Evolutionary conservation across 371 early-diverging fungal species (phyloP).

Genomic region (Syncephalis fuscata): DNA sequence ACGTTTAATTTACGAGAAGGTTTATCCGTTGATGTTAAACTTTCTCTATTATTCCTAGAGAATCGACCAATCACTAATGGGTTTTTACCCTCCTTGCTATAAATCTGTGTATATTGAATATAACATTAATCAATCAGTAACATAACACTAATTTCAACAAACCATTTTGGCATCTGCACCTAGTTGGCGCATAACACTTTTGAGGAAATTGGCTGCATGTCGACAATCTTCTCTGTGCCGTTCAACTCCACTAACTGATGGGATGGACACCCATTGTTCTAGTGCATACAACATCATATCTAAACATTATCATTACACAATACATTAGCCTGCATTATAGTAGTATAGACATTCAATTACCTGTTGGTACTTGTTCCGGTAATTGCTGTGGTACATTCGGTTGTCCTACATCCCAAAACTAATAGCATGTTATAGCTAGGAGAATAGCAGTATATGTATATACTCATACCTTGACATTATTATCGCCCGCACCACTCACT

Average conservation of each 20-base stretch:
- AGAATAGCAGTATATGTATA: neutral
- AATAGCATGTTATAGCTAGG: neutral
- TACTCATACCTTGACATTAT: constrained; percentile 31
- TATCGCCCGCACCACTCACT: constrained; percentile 51
- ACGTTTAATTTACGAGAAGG: constrained; percentile 23
- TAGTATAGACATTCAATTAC: neutral
- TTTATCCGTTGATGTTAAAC: constrained; percentile 6
- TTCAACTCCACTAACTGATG: constrained; percentile 45
- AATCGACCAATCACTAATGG: constrained; percentile 65
- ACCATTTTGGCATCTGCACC: constrained; percentile 52
- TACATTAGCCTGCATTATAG: neutral
- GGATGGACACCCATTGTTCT: constrained; percentile 50
- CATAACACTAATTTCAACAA: constrained; percentile 2
- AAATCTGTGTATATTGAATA: constrained; percentile 18
- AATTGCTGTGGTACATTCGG: neutral
- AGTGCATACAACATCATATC: constrained; percentile 43
- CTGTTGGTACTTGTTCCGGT: neutral
- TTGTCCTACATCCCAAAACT: constrained; percentile 3
- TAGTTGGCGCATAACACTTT: constrained; percentile 45
- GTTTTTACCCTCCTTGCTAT: constrained; percentile 42
- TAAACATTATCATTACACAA: constrained; percentile 2
- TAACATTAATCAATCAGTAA: neutral
- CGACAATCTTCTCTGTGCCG: constrained; percentile 55
- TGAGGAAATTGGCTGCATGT: constrained; percentile 53
- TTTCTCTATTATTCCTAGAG: constrained; percentile 13